Percentiles rank a stretch among this genome's conserved stretches.
These are phyloP conservation scores for Thamnidium elegans DNA, from an alignment of 192 early-diverging fungal species.

Conservation along the genomic window DNA sequence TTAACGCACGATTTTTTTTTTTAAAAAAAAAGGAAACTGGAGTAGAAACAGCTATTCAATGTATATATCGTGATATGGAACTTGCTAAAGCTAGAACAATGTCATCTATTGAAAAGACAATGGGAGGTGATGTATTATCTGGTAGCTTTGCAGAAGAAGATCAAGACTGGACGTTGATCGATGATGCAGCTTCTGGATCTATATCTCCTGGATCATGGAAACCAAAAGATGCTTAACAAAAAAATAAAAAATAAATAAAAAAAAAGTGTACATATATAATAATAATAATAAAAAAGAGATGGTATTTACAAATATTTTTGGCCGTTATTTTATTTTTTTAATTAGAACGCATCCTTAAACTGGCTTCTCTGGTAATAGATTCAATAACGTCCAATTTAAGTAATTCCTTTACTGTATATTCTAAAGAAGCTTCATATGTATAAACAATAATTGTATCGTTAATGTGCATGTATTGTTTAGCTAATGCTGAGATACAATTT, in stretches of 20 bases:
- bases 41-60: slow-evolving; percentile 52
- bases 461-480: slow-evolving; percentile 74
- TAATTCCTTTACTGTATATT: slow-evolving; percentile 33
- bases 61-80: slow-evolving; percentile 61
- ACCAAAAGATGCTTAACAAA: not conserved
- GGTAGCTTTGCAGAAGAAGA: slow-evolving; percentile 9
- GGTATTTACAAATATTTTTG: not conserved
- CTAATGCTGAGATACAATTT: slow-evolving; percentile 84
- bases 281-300: slow-evolving; percentile 5
- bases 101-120: slow-evolving; percentile 20
- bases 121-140: not conserved
- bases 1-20: not conserved
- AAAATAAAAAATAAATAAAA: not conserved
- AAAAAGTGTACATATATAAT: slow-evolving; percentile 1
- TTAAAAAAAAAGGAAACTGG: slow-evolving; percentile 50
- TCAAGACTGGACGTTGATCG: slow-evolving; percentile 34
- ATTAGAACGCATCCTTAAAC: slow-evolving; percentile 6
- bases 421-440: slow-evolving; percentile 71
- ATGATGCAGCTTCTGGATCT: slow-evolving; percentile 12
- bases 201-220: slow-evolving; percentile 16
- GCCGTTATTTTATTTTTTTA: not conserved
- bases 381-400: slow-evolving; percentile 33
- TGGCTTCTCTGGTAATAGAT: slow-evolving; percentile 34
- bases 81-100: slow-evolving; percentile 43
- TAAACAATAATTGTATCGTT: slow-evolving; percentile 88